Percentiles rank a stretch among this genome's conserved stretches.
Conservation (phyloP, 2,329 filamentous ascomycete species). For the Alternaria rosae region DNA sequence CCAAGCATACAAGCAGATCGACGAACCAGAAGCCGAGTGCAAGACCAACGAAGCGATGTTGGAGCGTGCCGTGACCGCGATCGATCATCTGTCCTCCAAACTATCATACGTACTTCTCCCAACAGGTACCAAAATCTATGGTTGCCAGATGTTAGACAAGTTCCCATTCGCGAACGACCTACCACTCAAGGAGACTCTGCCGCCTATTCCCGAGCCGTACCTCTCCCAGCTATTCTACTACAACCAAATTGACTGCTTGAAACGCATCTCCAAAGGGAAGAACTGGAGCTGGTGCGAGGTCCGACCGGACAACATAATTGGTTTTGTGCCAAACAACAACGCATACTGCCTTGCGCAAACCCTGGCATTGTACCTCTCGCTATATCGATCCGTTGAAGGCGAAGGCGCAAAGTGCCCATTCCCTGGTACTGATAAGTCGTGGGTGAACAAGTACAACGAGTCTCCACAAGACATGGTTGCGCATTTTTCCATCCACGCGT, state of each 20-base stretch:
- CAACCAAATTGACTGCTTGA: slow-evolving; percentile 52
- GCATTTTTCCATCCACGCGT: slow-evolving; percentile 53
- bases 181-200: slow-evolving; percentile 39
- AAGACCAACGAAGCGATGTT: slow-evolving; percentile 50
- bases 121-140: slow-evolving; percentile 52
- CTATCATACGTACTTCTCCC: slow-evolving; percentile 43
- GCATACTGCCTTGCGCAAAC: slow-evolving; percentile 50
- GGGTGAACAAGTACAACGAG: slow-evolving; percentile 50
- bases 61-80: slow-evolving; percentile 47
- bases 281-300: slow-evolving; percentile 53
- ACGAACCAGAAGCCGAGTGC: slow-evolving; percentile 38
- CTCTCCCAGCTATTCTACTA: slow-evolving; percentile 52
- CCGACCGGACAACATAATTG: slow-evolving; percentile 53
- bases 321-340: slow-evolving; percentile 53
- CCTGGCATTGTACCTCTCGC: slow-evolving; percentile 49
- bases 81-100: slow-evolving; percentile 36
- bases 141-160: slow-evolving; percentile 46
- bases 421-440: slow-evolving; percentile 50
- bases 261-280: slow-evolving; percentile 48
- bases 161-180: slow-evolving; percentile 46
- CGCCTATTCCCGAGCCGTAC: slow-evolving; percentile 46
- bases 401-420: slow-evolving; percentile 50
- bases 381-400: slow-evolving; percentile 50
- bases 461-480: slow-evolving; percentile 54
- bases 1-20: slow-evolving; percentile 41